Evolutionary conservation across 75 land plant genomes (phyloP).

Genomic region (Cryptomeria japonica): DNA sequence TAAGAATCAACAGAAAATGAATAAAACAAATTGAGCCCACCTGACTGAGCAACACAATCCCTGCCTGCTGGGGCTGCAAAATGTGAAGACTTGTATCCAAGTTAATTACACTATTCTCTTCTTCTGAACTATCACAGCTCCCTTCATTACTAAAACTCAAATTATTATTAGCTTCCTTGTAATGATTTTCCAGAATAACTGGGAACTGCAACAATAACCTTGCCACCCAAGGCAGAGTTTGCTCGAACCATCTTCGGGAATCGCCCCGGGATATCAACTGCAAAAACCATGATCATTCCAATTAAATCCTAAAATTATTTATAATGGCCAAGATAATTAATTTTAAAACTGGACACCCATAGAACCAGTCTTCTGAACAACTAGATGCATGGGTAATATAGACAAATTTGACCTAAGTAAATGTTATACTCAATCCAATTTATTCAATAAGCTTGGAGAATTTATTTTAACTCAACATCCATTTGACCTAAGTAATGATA

Average conservation of each 20-base stretch:
- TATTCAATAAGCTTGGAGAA: background rate
- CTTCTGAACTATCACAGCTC: background rate
- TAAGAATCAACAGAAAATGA: background rate
- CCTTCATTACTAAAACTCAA: background rate
- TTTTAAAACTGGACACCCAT: background rate
- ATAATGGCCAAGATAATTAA: background rate
- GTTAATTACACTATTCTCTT: background rate
- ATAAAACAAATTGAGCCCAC: constrained; percentile 15
- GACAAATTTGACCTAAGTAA: background rate
- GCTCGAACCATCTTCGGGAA: constrained; percentile 61
- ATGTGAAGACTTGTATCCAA: constrained; percentile 39
- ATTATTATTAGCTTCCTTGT: constrained; percentile 11
- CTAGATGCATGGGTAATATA: background rate
- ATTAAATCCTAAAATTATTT: background rate
- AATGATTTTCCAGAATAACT: constrained; percentile 59
- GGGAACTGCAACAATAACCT: constrained; percentile 68
- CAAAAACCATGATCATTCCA: background rate
- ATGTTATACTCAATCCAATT: background rate
- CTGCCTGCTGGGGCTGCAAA: constrained; percentile 50
- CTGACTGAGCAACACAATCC: constrained; percentile 72
- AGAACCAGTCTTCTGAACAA: background rate
- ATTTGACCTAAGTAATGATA: background rate
- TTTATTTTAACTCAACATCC: background rate
- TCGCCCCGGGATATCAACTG: constrained; percentile 58
- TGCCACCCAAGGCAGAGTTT: constrained; percentile 65